These are phyloP conservation scores for Pseudocercospora fuligena DNA, from an alignment of 2,329 filamentous ascomycete species.

Conservation along the genomic window DNA sequence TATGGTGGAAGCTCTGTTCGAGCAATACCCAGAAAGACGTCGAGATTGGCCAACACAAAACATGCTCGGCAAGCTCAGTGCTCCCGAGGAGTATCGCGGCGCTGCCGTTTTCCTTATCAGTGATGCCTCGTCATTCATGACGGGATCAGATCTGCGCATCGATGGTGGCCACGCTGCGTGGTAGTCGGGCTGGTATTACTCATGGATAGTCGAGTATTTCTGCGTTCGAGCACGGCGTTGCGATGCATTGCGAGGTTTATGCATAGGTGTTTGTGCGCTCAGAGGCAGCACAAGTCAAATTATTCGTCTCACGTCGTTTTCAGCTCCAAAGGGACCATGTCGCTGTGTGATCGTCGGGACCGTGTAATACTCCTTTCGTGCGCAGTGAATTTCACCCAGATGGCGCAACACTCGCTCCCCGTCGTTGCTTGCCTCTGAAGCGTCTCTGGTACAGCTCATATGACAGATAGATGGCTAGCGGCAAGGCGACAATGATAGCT, in stretches of 20 bases:
- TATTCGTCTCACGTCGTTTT: constrained; percentile 6
- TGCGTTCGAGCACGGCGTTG: neutral
- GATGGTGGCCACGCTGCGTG: constrained; percentile 61
- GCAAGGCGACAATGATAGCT: constrained; percentile 34
- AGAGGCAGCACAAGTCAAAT: neutral
- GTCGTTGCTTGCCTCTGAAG: constrained; percentile 36
- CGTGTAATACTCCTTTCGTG: neutral
- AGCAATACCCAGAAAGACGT: constrained; percentile 69
- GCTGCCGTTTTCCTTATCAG: constrained; percentile 46
- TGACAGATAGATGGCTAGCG: constrained; percentile 34
- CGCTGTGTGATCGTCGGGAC: neutral
- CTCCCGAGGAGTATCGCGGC: constrained; percentile 45
- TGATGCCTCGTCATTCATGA: constrained; percentile 59
- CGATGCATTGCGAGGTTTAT: neutral
- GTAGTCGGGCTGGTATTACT: constrained; percentile 41
- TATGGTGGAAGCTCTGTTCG: constrained; percentile 83
- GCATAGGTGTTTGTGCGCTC: neutral
- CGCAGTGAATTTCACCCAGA: neutral
- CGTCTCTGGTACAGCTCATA: constrained; percentile 37
- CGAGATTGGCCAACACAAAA: constrained; percentile 81
- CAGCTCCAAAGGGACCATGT: neutral
- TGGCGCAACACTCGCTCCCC: neutral
- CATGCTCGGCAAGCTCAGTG: constrained; percentile 66
- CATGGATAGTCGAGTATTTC: neutral
- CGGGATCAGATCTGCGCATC: constrained; percentile 58